A percentile compares a stretch with the other conserved stretches of the same genome.
Conservation (phyloP, 352 stramenopile genomes). For the Globisporangium splendens region DNA sequence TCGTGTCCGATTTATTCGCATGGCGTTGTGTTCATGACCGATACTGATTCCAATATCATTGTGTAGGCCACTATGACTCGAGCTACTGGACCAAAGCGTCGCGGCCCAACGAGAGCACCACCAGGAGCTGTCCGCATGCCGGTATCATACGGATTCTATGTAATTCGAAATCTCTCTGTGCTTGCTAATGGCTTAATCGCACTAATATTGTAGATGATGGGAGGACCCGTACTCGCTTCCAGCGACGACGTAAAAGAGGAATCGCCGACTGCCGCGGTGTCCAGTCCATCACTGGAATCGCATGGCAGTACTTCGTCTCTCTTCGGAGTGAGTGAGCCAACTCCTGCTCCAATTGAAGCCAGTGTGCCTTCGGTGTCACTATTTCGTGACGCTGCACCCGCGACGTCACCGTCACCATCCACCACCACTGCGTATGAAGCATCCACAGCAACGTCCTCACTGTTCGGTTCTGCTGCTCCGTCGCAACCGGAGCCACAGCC, state of each 20-base stretch:
- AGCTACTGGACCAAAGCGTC: slow-evolving; percentile 70
- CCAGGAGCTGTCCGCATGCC: slow-evolving; percentile 64
- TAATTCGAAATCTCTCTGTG: background rate
- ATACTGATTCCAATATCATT: background rate
- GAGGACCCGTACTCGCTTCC: slow-evolving; percentile 11
- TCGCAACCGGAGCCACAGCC: too few species aligned
- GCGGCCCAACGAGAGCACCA: slow-evolving; percentile 56
- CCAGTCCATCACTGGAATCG: slow-evolving; percentile 4
- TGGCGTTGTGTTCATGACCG: slow-evolving; percentile 2
- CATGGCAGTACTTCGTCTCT: background rate
- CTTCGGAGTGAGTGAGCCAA: too few species aligned
- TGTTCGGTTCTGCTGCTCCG: too few species aligned
- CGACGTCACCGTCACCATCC: too few species aligned
- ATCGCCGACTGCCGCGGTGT: background rate
- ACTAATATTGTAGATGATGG: slow-evolving; percentile 29
- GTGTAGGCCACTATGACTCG: slow-evolving; percentile 70
- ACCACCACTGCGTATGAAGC: too few species aligned
- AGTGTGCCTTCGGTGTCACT: too few species aligned
- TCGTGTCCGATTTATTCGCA: background rate
- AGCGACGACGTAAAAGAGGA: slow-evolving; percentile 5
- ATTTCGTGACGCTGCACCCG: too few species aligned
- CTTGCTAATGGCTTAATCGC: background rate
- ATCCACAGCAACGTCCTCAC: too few species aligned
- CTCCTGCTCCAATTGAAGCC: too few species aligned
- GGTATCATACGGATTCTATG: slow-evolving; percentile 18